These are phyloP conservation scores for Ceratobasidium sp. DNA, from an alignment of 1,284 basidiomycete species.

Conservation along the genomic window DNA sequence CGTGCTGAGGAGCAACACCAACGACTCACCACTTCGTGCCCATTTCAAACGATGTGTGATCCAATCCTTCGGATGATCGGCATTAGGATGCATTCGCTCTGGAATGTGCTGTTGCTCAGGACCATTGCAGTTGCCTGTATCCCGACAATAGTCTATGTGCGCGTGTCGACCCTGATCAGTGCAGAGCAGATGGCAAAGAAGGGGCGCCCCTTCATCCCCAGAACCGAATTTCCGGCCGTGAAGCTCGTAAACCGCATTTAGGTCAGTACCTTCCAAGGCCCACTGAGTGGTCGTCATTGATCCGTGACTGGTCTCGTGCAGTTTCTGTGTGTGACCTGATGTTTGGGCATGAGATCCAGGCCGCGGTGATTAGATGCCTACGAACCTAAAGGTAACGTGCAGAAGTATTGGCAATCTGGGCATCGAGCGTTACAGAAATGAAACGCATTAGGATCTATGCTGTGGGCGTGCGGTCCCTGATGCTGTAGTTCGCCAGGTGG, in stretches of 20 bases:
- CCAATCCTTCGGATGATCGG: constrained; percentile 65
- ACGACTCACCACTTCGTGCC: constrained; percentile 58
- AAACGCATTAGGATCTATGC: constrained; percentile 59
- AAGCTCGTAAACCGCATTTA: constrained; percentile 63
- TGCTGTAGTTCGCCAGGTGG: constrained; percentile 62
- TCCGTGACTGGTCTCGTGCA: constrained; percentile 74
- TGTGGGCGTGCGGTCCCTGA: constrained; percentile 65
- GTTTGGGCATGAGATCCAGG: neutral
- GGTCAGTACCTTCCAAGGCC: constrained; percentile 67
- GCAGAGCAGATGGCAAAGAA: constrained; percentile 73
- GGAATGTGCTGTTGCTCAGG: constrained; percentile 65
- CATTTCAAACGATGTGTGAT: constrained; percentile 70
- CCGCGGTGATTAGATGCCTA: too few species aligned
- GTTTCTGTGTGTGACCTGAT: constrained; percentile 69
- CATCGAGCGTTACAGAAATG: constrained; percentile 71
- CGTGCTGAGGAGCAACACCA: neutral
- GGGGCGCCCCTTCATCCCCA: constrained; percentile 72
- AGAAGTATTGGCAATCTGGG: constrained; percentile 69
- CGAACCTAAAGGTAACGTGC: constrained; percentile 68
- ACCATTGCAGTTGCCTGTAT: constrained; percentile 58
- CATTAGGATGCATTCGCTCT: constrained; percentile 63
- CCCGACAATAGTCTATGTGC: constrained; percentile 71
- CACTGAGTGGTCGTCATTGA: constrained; percentile 72
- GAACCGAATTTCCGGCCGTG: constrained; percentile 68
- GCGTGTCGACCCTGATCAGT: constrained; percentile 66